Evolutionary conservation across 306 rosid genomes (phyloP).

Genomic region (Myrica gale): DNA sequence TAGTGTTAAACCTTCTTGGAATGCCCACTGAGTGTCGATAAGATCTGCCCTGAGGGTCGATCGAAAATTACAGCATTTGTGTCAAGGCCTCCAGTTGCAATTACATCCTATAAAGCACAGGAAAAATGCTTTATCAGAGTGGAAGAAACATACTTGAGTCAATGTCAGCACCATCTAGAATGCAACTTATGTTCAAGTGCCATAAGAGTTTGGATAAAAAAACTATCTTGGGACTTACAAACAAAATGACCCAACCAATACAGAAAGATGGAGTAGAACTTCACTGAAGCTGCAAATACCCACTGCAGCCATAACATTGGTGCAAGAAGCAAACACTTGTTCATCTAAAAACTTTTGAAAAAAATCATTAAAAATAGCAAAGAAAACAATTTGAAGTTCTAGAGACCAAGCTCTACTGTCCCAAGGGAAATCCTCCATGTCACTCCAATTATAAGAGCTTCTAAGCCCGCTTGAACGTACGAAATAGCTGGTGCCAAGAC

Average conservation of each 20-base stretch:
- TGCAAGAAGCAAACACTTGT: not conserved
- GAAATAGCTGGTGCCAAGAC: not conserved
- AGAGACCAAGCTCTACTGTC: not conserved
- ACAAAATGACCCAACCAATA: not conserved
- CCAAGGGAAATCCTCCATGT: not conserved
- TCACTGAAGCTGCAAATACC: not conserved
- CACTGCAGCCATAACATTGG: not conserved
- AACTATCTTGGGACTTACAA: not conserved
- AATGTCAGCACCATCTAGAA: conserved; percentile 2
- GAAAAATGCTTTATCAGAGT: conserved; percentile 12
- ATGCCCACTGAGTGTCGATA: conserved; percentile 91
- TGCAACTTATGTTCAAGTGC: not conserved
- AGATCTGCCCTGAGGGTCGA: conserved; percentile 85
- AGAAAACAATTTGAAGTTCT: not conserved
- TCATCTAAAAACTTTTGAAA: not conserved
- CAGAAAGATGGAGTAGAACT: not conserved
- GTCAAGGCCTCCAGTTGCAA: conserved; percentile 95
- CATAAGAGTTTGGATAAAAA: not conserved
- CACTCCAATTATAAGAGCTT: not conserved
- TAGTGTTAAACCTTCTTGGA: conserved; percentile 72
- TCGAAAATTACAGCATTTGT: conserved; percentile 90
- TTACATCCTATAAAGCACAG: conserved; percentile 58
- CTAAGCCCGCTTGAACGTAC: not conserved
- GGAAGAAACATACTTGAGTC: conserved; percentile 2
- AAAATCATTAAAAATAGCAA: not conserved